phyloP scores from a whole-genome alignment of 2,329 filamentous ascomycete species.

The Colletotrichum aenigma region DNA sequence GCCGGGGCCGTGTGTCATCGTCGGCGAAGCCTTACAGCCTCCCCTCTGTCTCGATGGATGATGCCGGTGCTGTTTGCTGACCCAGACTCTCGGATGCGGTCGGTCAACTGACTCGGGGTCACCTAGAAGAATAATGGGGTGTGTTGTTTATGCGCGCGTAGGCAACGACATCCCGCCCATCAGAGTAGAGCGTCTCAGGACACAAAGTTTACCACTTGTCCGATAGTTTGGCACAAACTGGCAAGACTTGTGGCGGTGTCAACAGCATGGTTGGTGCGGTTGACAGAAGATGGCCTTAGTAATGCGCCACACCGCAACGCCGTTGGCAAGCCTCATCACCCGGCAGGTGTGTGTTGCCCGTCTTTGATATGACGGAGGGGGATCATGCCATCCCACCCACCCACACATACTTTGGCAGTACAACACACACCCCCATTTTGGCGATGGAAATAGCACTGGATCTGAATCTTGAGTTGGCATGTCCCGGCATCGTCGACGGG shows the following conservation, averaged over 20 bases:
- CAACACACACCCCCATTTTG: background rate
- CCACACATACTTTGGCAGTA: background rate
- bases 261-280: background rate
- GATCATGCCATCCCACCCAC: background rate
- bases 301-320: slow-evolving; percentile 6
- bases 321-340: background rate
- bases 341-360: background rate
- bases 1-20: background rate
- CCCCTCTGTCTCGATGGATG: background rate
- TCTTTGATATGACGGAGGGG: background rate
- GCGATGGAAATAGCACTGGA: background rate
- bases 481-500: background rate
- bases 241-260: background rate
- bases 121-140: background rate
- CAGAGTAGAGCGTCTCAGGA: background rate
- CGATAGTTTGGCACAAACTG: background rate
- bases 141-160: background rate
- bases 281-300: slow-evolving; percentile 6
- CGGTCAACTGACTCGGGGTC: slow-evolving; percentile 1
- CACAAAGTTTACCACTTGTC: background rate
- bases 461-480: background rate
- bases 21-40: background rate
- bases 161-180: background rate
- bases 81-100: slow-evolving; percentile 1
- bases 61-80: background rate